Evolutionary conservation across 1,284 basidiomycete genomes (phyloP).

Genomic region (Trichosporon ovoides): DNA sequence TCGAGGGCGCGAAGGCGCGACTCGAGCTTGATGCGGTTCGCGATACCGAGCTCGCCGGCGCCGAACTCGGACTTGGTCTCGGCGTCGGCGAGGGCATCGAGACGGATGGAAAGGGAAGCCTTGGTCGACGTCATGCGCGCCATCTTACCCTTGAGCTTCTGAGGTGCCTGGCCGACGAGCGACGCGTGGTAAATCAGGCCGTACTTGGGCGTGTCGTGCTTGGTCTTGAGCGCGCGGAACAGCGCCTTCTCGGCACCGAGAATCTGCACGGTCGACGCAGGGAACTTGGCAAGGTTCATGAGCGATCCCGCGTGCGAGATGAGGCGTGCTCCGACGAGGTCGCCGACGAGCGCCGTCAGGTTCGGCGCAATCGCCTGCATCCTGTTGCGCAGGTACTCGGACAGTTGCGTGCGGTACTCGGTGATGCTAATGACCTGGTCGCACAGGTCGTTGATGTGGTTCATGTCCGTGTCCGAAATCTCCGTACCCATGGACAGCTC

Average conservation of each 20-base stretch:
- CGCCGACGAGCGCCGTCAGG: constrained; percentile 87
- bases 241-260: constrained; percentile 97
- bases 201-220: constrained; percentile 98
- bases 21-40: constrained; percentile 91
- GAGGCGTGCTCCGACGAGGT: constrained; percentile 88
- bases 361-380: constrained; percentile 98
- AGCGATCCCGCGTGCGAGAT: constrained; percentile 98
- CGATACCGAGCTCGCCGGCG: constrained; percentile 80
- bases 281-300: constrained; percentile 96
- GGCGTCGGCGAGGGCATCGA: constrained; percentile 88
- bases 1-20: constrained; percentile 86
- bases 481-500: constrained; percentile 99
- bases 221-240: constrained; percentile 96
- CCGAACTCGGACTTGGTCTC: constrained; percentile 80
- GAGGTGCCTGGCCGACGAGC: constrained; percentile 92
- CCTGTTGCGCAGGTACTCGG: constrained; percentile 88
- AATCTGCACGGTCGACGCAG: constrained; percentile 96
- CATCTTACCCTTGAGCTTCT: constrained; percentile 99
- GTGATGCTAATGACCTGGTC: constrained; percentile 97
- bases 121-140: constrained; percentile 99
- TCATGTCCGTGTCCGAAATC: constrained; percentile 91
- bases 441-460: constrained; percentile 88
- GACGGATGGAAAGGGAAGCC: constrained; percentile 90
- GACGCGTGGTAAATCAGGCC: constrained; percentile 95
- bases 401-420: constrained; percentile 82